Evolutionary conservation across 73 alveolate genomes (phyloP).

Genomic region (Blepharisma japonicum): DNA sequence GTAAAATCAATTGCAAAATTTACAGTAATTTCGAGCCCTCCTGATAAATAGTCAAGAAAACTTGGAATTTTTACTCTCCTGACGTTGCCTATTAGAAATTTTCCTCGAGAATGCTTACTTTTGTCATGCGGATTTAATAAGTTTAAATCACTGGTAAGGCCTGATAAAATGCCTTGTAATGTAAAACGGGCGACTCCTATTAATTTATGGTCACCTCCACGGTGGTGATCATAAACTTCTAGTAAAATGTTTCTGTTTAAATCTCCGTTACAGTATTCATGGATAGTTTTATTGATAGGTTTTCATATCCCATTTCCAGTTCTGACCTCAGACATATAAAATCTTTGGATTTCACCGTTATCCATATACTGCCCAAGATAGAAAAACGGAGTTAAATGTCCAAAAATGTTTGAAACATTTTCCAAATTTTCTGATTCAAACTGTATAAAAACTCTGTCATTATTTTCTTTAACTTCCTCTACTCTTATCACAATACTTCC

Average conservation of each 20-base stretch:
- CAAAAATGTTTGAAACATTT: too few species aligned
- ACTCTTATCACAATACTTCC: too few species aligned
- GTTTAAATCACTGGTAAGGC: too few species aligned
- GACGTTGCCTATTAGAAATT: neutral
- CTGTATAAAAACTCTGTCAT: too few species aligned
- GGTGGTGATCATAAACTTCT: constrained; percentile 15
- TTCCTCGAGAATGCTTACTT: too few species aligned
- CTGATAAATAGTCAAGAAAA: constrained; percentile 74
- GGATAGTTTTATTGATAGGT: constrained; percentile 32
- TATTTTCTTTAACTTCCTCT: neutral
- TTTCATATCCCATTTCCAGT: constrained; percentile 33
- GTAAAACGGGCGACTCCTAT: constrained; percentile 8
- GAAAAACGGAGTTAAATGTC: too few species aligned
- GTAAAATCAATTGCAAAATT: constrained; percentile 78
- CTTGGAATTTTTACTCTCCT: neutral
- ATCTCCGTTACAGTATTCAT: constrained; percentile 7
- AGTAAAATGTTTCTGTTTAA: neutral
- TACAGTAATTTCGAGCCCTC: constrained; percentile 81
- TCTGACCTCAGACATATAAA: too few species aligned
- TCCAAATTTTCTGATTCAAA: too few species aligned
- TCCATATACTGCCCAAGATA: too few species aligned
- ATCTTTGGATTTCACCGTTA: too few species aligned
- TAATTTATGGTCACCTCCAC: neutral
- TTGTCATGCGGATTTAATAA: too few species aligned
- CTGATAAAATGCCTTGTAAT: neutral